Percentiles rank a stretch among this genome's conserved stretches.
Evolutionary conservation across 2,329 filamentous ascomycete genomes (phyloP).

Genomic region (Endoconidiophora polonica): DNA sequence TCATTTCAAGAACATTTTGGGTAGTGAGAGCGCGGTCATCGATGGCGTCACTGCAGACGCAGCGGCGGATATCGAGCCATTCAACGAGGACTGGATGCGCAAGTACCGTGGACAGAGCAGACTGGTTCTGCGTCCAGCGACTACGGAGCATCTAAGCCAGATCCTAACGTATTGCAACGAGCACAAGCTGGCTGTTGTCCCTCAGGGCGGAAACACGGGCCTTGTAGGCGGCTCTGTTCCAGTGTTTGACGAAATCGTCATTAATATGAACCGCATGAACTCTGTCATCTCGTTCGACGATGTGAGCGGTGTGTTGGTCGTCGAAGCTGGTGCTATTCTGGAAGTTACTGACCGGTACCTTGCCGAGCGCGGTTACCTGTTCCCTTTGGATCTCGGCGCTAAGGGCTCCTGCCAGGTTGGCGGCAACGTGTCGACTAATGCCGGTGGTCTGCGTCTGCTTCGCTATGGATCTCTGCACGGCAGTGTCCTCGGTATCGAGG

Average conservation of each 20-base stretch:
- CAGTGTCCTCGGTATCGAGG: slow-evolving; percentile 80
- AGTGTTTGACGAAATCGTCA: slow-evolving; percentile 94
- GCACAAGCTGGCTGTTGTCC: slow-evolving; percentile 78
- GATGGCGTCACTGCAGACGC: slow-evolving; percentile 55
- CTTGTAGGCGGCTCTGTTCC: slow-evolving; percentile 90
- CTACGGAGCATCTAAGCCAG: slow-evolving; percentile 75
- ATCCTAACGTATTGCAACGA: slow-evolving; percentile 93
- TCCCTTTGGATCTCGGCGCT: slow-evolving; percentile 90
- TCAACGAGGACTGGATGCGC: slow-evolving; percentile 97
- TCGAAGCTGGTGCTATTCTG: slow-evolving; percentile 79
- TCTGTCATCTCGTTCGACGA: slow-evolving; percentile 82
- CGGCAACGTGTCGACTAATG: slow-evolving; percentile 90
- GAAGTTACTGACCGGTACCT: slow-evolving; percentile 79
- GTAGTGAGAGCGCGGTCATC: slow-evolving; percentile 61
- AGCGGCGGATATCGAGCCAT: slow-evolving; percentile 68
- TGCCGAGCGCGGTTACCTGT: slow-evolving; percentile 69
- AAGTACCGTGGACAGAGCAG: slow-evolving; percentile 88
- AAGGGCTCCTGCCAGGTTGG: slow-evolving; percentile 96
- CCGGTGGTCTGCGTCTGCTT: slow-evolving; percentile 74
- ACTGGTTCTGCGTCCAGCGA: slow-evolving; percentile 71
- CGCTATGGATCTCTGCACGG: slow-evolving; percentile 92
- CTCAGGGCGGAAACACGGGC: slow-evolving; percentile 93
- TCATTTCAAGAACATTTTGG: slow-evolving; percentile 68
- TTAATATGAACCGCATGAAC: slow-evolving; percentile 85
- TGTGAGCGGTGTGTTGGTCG: slow-evolving; percentile 76